These are phyloP conservation scores for Aspergillus affinis DNA, from an alignment of 495 filamentous ascomycete genomes.

Conservation along the genomic window DNA sequence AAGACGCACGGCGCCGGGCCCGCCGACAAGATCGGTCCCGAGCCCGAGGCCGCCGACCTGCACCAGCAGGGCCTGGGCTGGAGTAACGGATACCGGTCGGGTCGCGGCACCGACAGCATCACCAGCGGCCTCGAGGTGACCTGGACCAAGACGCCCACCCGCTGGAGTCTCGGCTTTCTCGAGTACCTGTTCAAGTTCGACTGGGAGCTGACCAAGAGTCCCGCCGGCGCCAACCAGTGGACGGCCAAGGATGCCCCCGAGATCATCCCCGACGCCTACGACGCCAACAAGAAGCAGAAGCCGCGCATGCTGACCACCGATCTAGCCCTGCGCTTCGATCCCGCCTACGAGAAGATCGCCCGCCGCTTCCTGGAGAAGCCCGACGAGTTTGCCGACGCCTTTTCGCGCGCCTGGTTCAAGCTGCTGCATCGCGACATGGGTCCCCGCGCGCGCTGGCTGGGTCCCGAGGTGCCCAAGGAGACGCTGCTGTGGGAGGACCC, in stretches of 20 bases:
- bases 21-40: constrained; percentile 55
- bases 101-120: constrained; percentile 66
- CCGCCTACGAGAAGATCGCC: constrained; percentile 69
- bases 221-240: constrained; percentile 73
- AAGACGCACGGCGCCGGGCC: constrained; percentile 72
- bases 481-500: constrained; percentile 65
- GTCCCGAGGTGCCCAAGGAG: constrained; percentile 67
- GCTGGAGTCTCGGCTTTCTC: constrained; percentile 67
- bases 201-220: constrained; percentile 74
- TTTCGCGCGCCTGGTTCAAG: constrained; percentile 75
- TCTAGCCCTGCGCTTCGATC: constrained; percentile 67
- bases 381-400: constrained; percentile 63
- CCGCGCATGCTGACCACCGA: constrained; percentile 71
- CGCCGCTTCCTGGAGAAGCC: constrained; percentile 64
- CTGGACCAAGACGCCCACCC: constrained; percentile 68
- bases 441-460: constrained; percentile 63
- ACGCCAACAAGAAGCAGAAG: constrained; percentile 61
- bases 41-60: constrained; percentile 61
- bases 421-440: constrained; percentile 73
- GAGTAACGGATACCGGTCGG: constrained; percentile 55
- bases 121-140: constrained; percentile 72
- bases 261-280: constrained; percentile 66
- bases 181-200: constrained; percentile 74
- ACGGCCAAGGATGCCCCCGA: constrained; percentile 63
- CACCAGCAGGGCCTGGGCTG: constrained; percentile 69